A percentile compares a stretch with the other conserved stretches of the same genome.
Conservation (phyloP, 495 filamentous ascomycete species). For the Aspergillus leporis region DNA sequence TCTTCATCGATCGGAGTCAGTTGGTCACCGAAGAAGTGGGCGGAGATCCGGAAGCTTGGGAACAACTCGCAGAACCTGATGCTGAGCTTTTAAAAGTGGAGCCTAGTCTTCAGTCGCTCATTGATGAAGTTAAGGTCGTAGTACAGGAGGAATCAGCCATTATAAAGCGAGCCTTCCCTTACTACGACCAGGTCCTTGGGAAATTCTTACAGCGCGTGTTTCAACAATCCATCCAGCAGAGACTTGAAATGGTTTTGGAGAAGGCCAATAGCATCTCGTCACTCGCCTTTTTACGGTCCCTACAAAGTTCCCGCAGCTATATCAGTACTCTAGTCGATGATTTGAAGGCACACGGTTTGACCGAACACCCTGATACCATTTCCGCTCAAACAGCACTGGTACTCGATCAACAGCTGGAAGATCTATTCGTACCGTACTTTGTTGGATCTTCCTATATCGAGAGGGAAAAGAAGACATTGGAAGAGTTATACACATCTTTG, state of each 20-base stretch:
- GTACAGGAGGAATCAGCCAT: conserved; percentile 96
- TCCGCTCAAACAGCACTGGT: conserved; percentile 82
- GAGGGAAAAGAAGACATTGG: conserved; percentile 82
- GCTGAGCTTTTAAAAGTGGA: conserved; percentile 88
- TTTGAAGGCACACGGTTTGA: conserved; percentile 90
- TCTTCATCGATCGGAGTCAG: conserved; percentile 93
- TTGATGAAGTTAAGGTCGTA: conserved; percentile 93
- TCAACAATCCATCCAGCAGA: conserved; percentile 95
- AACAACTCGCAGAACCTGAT: conserved; percentile 91
- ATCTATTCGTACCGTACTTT: conserved; percentile 94
- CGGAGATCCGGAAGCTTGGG: conserved; percentile 81
- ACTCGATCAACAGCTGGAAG: conserved; percentile 94
- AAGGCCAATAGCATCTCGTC: conserved; percentile 90
- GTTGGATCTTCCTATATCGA: conserved; percentile 94
- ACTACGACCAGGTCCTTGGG: conserved; percentile 87
- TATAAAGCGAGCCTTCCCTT: conserved; percentile 93
- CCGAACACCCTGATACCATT: conserved; percentile 89
- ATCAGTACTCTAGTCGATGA: conserved; percentile 86
- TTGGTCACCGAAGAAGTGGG: conserved; percentile 88
- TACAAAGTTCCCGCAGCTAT: conserved; percentile 86
- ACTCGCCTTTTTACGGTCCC: conserved; percentile 83
- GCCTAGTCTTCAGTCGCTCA: conserved; percentile 82
- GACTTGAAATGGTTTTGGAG: conserved; percentile 93
- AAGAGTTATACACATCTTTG: conserved; percentile 89
- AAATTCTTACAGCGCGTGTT: conserved; percentile 95